Evolutionary conservation across 495 filamentous ascomycete genomes (phyloP).

Genomic region (Xylona heveae): DNA sequence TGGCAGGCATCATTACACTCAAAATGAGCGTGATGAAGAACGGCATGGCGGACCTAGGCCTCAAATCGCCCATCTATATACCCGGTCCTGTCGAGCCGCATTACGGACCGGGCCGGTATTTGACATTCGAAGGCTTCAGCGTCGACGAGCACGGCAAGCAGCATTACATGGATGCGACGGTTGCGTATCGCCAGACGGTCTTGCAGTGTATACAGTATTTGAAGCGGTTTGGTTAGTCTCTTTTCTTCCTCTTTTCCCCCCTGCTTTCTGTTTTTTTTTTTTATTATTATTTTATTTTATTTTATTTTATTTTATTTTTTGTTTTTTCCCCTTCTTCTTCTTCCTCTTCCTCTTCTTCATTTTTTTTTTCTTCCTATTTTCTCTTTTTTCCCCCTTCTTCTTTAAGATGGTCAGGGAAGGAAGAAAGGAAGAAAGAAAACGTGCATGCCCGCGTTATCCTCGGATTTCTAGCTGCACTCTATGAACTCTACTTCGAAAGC

Average conservation of each 20-base stretch:
- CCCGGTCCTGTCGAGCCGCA: slow-evolving; percentile 85
- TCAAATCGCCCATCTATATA: slow-evolving; percentile 76
- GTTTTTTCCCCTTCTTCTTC: too few species aligned
- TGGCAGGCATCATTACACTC: slow-evolving; percentile 70
- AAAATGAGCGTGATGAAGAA: slow-evolving; percentile 80
- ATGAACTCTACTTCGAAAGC: too few species aligned
- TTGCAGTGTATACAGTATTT: slow-evolving; percentile 76
- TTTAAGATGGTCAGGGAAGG: too few species aligned
- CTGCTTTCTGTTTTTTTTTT: too few species aligned
- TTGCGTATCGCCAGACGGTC: slow-evolving; percentile 77
- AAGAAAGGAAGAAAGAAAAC: too few species aligned
- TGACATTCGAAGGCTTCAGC: slow-evolving; percentile 89
- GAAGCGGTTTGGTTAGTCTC: slow-evolving; percentile 45
- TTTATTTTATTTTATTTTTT: too few species aligned
- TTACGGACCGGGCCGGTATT: slow-evolving; percentile 64
- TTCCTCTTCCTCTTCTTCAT: too few species aligned
- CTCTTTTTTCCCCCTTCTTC: too few species aligned
- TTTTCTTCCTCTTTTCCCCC: too few species aligned
- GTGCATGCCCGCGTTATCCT: too few species aligned
- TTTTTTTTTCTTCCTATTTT: too few species aligned
- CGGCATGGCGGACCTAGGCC: slow-evolving; percentile 51
- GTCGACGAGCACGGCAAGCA: slow-evolving; percentile 86
- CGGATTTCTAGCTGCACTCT: too few species aligned
- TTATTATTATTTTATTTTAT: slow-evolving; percentile 1
- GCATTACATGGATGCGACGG: slow-evolving; percentile 80